Evolutionary conservation across 345 rosid genomes (phyloP).

Genomic region (Gossypioides kirkii): DNA sequence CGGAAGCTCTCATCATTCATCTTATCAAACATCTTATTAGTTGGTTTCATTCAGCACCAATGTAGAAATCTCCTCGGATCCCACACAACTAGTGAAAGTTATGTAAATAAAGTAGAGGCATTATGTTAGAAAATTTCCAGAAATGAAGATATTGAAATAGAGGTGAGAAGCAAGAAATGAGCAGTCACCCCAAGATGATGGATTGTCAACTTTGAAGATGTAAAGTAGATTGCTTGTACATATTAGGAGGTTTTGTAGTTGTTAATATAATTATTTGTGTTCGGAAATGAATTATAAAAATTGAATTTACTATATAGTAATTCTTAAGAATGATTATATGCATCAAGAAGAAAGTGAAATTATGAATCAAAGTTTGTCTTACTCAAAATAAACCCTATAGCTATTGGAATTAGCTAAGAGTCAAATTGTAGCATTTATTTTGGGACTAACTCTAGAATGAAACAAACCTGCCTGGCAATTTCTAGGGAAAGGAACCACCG

Average conservation of each 20-base stretch:
- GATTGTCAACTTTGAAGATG: background rate
- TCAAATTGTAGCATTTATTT: background rate
- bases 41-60: background rate
- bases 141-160: background rate
- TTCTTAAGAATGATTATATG: too few relatives aligned
- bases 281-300: background rate
- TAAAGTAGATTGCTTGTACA: background rate
- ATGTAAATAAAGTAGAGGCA: too few relatives aligned
- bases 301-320: too few relatives aligned
- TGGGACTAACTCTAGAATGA: too few relatives aligned
- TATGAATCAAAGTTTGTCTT: too few relatives aligned
- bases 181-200: background rate
- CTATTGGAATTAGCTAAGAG: background rate
- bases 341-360: too few relatives aligned
- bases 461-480: too few relatives aligned
- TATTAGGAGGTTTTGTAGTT: background rate
- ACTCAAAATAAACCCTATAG: too few relatives aligned
- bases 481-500: too few relatives aligned
- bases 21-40: constrained; percentile 4
- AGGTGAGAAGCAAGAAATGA: background rate
- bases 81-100: background rate
- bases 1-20: background rate
- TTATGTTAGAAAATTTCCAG: background rate
- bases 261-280: background rate
- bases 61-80: background rate